Conservation (phyloP, 163 green algal genomes). For the Smithsoniella earleae region DNA sequence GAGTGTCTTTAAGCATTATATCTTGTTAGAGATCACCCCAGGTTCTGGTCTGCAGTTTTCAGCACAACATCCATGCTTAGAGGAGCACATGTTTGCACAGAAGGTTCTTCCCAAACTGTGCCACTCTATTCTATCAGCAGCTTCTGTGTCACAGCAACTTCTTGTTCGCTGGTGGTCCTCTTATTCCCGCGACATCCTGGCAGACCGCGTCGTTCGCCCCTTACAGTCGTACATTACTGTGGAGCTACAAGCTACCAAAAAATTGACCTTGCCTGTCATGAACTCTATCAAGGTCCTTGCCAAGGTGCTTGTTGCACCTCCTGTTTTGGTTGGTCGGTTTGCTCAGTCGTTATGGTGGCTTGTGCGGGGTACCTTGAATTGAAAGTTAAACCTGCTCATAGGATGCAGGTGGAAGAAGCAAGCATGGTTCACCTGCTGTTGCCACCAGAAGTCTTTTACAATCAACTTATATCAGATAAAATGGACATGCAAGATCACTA, state of each 20-base stretch:
- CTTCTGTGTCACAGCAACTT: constrained; percentile 51
- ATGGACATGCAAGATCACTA: constrained; percentile 89
- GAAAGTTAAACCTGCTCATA: too few relatives aligned
- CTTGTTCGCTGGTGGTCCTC: constrained; percentile 77
- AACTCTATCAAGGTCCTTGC: constrained; percentile 72
- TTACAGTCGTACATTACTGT: constrained; percentile 68
- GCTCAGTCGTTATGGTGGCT: too few relatives aligned
- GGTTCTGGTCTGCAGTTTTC: constrained; percentile 74
- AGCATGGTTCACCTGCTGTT: constrained; percentile 43
- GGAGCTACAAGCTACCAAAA: constrained; percentile 82
- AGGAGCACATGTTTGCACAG: constrained; percentile 50
- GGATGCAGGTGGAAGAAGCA: constrained; percentile 73
- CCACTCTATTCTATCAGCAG: constrained; percentile 58
- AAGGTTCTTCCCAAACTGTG: constrained; percentile 66
- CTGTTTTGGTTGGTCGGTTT: too few relatives aligned
- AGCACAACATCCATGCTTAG: constrained; percentile 64
- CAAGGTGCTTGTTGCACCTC: too few relatives aligned
- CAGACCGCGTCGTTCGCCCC: constrained; percentile 54
- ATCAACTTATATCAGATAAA: constrained; percentile 87
- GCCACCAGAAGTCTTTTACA: constrained; percentile 85
- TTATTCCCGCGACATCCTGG: constrained; percentile 63
- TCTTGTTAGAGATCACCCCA: too few relatives aligned
- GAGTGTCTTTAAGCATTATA: too few relatives aligned
- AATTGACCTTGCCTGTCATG: constrained; percentile 83
- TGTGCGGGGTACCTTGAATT: too few relatives aligned